Conservation (phyloP, 2,329 filamentous ascomycete species). For the Phoma herbarum region DNA sequence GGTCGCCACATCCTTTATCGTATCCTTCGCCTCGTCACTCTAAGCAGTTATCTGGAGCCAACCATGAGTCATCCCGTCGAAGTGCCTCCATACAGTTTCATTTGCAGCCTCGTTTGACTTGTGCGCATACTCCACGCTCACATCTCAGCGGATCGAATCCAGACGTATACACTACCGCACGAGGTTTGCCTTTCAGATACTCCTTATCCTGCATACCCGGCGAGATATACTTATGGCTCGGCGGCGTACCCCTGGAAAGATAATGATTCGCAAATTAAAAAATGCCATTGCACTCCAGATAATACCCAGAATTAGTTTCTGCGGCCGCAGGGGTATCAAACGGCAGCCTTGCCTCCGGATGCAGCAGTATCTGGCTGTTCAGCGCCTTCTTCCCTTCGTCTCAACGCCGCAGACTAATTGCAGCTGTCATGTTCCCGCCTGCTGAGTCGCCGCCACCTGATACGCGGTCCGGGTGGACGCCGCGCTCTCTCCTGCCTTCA, state of each 20-base stretch:
- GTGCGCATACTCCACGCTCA: constrained; percentile 9
- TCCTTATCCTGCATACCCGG: constrained; percentile 7
- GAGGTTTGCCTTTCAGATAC: neutral
- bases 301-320: too few relatives aligned
- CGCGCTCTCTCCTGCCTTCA: too few relatives aligned
- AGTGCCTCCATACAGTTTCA: constrained; percentile 15
- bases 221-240: neutral
- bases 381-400: too few relatives aligned
- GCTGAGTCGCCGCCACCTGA: too few relatives aligned
- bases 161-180: constrained; percentile 6
- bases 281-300: neutral
- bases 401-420: too few relatives aligned
- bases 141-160: constrained; percentile 6
- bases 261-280: neutral
- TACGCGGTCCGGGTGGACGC: too few relatives aligned
- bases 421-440: too few relatives aligned
- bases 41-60: constrained; percentile 17
- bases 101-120: constrained; percentile 6
- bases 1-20: constrained; percentile 7
- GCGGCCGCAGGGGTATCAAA: too few relatives aligned
- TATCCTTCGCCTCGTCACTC: constrained; percentile 11
- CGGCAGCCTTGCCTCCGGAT: too few relatives aligned
- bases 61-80: constrained; percentile 12
- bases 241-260: neutral
- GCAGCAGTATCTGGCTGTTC: too few relatives aligned